phyloP scores from a whole-genome alignment of 805 yeast species.

The Zygotorulaspora danielsina region DNA sequence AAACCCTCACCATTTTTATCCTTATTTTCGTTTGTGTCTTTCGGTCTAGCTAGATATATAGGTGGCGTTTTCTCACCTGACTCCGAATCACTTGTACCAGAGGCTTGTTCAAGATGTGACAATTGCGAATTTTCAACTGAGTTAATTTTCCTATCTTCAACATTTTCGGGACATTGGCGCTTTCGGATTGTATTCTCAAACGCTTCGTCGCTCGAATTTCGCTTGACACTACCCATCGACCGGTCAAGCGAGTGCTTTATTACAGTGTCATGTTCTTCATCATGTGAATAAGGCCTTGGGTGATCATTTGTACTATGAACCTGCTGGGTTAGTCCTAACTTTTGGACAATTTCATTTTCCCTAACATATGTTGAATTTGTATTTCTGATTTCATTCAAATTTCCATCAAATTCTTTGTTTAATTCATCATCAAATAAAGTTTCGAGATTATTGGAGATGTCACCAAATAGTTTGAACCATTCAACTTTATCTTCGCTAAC shows the following conservation, averaged over 20 bases:
- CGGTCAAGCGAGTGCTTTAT: not conserved
- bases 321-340: not conserved
- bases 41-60: constrained; percentile 8
- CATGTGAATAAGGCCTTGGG: not conserved
- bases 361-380: not conserved
- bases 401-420: constrained; percentile 6
- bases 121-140: not conserved
- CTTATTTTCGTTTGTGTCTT: not conserved
- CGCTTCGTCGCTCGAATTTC: not conserved
- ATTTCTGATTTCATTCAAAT: not conserved
- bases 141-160: not conserved
- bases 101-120: too few relatives aligned
- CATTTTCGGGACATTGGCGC: not conserved
- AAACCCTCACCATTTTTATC: not conserved
- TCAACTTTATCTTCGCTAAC: constrained; percentile 1
- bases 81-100: constrained; percentile 4
- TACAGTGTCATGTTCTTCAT: not conserved
- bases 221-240: not conserved
- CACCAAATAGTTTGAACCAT: constrained; percentile 18
- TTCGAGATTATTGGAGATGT: constrained; percentile 16
- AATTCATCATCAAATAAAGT: constrained; percentile 20
- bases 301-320: not conserved
- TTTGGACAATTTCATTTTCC: not conserved
- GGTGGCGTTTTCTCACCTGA: constrained; percentile 18
- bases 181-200: not conserved